phyloP scores from a whole-genome alignment of 805 yeast species.

The Starmerella cellae region DNA sequence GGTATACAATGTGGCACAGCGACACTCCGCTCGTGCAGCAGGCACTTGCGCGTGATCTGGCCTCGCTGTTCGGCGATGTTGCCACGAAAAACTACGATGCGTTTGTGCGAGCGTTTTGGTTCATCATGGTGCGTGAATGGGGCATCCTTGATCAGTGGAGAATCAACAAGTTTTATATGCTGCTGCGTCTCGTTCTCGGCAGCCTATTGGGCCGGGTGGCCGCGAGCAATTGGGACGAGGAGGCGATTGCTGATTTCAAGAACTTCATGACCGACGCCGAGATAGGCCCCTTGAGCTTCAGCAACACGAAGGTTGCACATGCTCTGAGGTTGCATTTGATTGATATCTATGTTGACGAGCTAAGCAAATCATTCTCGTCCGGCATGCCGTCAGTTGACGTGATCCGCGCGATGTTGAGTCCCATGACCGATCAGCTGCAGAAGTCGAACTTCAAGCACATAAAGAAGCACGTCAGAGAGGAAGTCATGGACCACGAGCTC shows the following conservation, averaged over 20 bases:
- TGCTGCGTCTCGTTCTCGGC: constrained; percentile 63
- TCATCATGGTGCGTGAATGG: constrained; percentile 70
- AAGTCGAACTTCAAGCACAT: constrained; percentile 47
- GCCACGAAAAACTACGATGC: constrained; percentile 31
- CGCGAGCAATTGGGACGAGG: constrained; percentile 41
- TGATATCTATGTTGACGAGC: constrained; percentile 74
- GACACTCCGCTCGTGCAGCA: constrained; percentile 92
- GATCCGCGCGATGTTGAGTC: constrained; percentile 40
- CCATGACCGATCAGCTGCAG: constrained; percentile 42
- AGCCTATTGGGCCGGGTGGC: constrained; percentile 48
- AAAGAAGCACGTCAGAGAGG: constrained; percentile 50
- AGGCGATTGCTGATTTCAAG: constrained; percentile 36
- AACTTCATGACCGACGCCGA: constrained; percentile 27
- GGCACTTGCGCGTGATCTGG: constrained; percentile 60
- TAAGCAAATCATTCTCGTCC: constrained; percentile 50
- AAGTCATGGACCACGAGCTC: constrained; percentile 52
- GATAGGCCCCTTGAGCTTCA: constrained; percentile 32
- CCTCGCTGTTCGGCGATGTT: constrained; percentile 34
- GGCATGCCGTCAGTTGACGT: constrained; percentile 35
- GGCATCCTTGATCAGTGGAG: constrained; percentile 66
- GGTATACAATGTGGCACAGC: constrained; percentile 90
- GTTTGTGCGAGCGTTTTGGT: constrained; percentile 72
- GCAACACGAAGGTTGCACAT: constrained; percentile 46
- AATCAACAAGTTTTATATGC: constrained; percentile 70
- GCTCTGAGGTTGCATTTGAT: constrained; percentile 75